Evolutionary conservation across 108 stramenopile genomes (phyloP), one percentile per base, ranked within the genome.

Genomic region (Nitzschia putrida): DNA sequence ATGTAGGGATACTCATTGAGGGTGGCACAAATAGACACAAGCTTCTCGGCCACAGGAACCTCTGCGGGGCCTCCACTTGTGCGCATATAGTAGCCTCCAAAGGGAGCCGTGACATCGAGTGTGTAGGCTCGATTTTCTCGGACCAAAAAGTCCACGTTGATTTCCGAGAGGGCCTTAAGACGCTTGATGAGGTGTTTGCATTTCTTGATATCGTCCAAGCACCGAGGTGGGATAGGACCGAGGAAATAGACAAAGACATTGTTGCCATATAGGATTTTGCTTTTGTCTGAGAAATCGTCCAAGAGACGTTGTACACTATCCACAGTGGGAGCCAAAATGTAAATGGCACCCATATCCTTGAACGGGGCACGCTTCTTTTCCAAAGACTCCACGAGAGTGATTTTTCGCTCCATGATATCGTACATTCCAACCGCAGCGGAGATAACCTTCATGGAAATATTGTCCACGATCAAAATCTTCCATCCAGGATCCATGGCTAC

Each of bases 1-100:
- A 99, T 91, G 71, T 95, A 92, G 0, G 98, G 97, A 69, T 96
- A 97, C 82, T 98, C 98, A 68, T 97, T 95, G 66, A 99, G 71
- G 7, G 97, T 95, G 22, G 95, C 96, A 83, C 97, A 98, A 23
- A 98, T 83, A 0, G 97, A 95, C 8, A 97, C 97, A 23, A 99
- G 87, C 64, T 93, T 88, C 13, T 89, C 81, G 2, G 86, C 85
- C 43, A 94, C 79, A 10, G 61, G 40, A 29, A 73, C 44, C 37
- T 86, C 83, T n/a, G 76, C 40, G 18, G 71, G 12, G 64, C 51
- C 80, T 22, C 71, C 68, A 14, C 18, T n/a, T 8, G 18, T 51
- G 23, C 80, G 71, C 6, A 77, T 21, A 53, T 80, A 87, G 25
- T 86, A 58, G 3, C 66, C 29, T 13, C 72, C 49, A 70, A 87